Percentiles rank a stretch among this genome's conserved stretches.
Conservation (phyloP, 2,329 filamentous ascomycete genomes). For the Penicillium sp. region DNA sequence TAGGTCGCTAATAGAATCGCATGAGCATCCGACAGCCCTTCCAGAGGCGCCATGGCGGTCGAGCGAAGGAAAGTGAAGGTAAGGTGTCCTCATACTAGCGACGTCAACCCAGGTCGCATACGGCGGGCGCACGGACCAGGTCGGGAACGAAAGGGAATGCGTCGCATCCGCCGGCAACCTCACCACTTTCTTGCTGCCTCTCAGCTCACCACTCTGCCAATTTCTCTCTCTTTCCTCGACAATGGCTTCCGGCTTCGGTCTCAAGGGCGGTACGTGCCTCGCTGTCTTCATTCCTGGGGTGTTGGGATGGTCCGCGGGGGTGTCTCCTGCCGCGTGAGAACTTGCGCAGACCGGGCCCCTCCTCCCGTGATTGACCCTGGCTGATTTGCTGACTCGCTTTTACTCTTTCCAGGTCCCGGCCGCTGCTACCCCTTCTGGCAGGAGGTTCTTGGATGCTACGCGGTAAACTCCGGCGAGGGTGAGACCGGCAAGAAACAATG, state of each 20-base stretch:
- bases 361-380: constrained; percentile 15
- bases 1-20: constrained; percentile 59
- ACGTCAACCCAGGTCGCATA: constrained; percentile 25
- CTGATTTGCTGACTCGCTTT: constrained; percentile 21
- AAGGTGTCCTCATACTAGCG: constrained; percentile 28
- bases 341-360: constrained; percentile 17
- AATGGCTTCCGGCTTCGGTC: constrained; percentile 53
- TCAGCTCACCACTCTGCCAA: constrained; percentile 20
- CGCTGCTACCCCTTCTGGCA: constrained; percentile 99
- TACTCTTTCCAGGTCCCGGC: constrained; percentile 54
- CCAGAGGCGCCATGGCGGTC: constrained; percentile 37
- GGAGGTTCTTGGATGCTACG: constrained; percentile 97
- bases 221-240: constrained; percentile 25
- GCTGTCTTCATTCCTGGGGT: background rate
- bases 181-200: constrained; percentile 24
- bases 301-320: constrained; percentile 9
- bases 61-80: constrained; percentile 16
- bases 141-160: constrained; percentile 33
- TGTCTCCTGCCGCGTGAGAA: constrained; percentile 14
- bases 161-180: constrained; percentile 31
- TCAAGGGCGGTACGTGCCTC: constrained; percentile 53
- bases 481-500: constrained; percentile 88
- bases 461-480: constrained; percentile 81
- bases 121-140: constrained; percentile 29
- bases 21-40: constrained; percentile 53